Evolutionary conservation across 129 eudicot genomes (phyloP).

Genomic region (Dittrichia graveolens): DNA sequence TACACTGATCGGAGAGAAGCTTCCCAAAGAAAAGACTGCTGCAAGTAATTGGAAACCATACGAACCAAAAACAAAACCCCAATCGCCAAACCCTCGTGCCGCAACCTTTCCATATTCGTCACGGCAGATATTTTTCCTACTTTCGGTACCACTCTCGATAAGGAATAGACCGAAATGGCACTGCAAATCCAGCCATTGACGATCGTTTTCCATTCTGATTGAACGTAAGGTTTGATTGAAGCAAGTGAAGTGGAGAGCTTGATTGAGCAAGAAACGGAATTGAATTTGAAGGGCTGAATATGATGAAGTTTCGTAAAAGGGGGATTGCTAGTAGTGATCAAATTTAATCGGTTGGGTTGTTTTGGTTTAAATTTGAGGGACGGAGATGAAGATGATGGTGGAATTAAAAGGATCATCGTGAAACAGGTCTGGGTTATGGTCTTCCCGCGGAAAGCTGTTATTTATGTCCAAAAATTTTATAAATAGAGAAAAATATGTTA

Average conservation of each 20-base stretch:
- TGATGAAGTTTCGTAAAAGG: constrained; percentile 16
- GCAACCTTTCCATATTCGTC: constrained; percentile 27
- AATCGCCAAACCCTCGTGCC: constrained; percentile 49
- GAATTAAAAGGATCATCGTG: constrained; percentile 29
- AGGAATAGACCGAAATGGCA: constrained; percentile 66
- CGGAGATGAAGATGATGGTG: constrained; percentile 14
- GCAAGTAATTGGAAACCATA: constrained; percentile 54
- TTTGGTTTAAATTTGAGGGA: constrained; percentile 12
- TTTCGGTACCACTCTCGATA: constrained; percentile 59
- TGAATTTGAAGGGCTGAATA: constrained; percentile 21
- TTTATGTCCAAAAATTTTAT: not conserved
- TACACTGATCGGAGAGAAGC: constrained; percentile 66
- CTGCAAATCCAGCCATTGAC: constrained; percentile 74
- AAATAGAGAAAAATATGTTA: too few relatives aligned
- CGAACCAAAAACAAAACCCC: constrained; percentile 58
- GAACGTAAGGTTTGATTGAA: constrained; percentile 65
- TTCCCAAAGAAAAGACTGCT: constrained; percentile 84
- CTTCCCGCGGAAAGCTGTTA: constrained; percentile 7
- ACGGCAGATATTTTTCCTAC: constrained; percentile 51
- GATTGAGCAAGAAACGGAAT: constrained; percentile 22
- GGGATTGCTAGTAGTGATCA: constrained; percentile 7
- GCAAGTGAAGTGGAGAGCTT: constrained; percentile 37
- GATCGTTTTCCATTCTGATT: constrained; percentile 67
- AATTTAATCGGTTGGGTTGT: constrained; percentile 2
- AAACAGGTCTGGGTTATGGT: not conserved